Base-by-base conservation (phyloP, 257 asterid genomes). In the Solanum peruvianum region DNA sequence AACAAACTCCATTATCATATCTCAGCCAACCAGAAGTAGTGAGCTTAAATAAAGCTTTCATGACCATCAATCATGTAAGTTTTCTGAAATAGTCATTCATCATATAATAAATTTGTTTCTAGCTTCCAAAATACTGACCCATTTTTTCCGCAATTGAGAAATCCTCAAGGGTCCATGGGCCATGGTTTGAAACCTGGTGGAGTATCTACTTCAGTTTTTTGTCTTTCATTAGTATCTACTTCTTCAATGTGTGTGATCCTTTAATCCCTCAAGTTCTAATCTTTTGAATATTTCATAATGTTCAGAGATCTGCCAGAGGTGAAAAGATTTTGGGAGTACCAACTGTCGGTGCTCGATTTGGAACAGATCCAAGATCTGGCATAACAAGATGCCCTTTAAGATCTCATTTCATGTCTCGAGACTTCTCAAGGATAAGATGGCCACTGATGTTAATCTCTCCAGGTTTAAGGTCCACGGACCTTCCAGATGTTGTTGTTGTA, bases 341-440 rank as follows among this genome's bases (percentile, higher is more conserved):
- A 86, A 92, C 94, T 92, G 98, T 95, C 89, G 94, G 98, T 89
- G 98, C 99, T 18, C 95, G 98, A 86, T 95, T 97, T 88, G 99
- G 99, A 91, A 97, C 98, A 81, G 90, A 94, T 13, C 99, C 62
- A 18, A 52, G 62, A 52, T 52, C 62, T 52, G 62, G 62, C 62
- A 52, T 52, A 52, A 18, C 62, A 52, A 52, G 62, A 52, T 52
- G 62, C 62, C 62, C 62, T 16, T 52, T 52, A 52, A 52, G n/a
- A 52, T 52, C 62, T 52, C 62, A 52, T 52, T 52, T 52, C 0
- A 2, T 52, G 62, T 1, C 62, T 52, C 18, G 62, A 52, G 62
- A 52, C 62, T 16, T 52, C 62, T 52, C 62, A 52, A 52, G 62
- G 62, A 52, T 52, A 52, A 52, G 62, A 23, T 52, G 62, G 62